Conservation (phyloP, 2,329 filamentous ascomycete genomes). For the Colletotrichum eremochloae region DNA sequence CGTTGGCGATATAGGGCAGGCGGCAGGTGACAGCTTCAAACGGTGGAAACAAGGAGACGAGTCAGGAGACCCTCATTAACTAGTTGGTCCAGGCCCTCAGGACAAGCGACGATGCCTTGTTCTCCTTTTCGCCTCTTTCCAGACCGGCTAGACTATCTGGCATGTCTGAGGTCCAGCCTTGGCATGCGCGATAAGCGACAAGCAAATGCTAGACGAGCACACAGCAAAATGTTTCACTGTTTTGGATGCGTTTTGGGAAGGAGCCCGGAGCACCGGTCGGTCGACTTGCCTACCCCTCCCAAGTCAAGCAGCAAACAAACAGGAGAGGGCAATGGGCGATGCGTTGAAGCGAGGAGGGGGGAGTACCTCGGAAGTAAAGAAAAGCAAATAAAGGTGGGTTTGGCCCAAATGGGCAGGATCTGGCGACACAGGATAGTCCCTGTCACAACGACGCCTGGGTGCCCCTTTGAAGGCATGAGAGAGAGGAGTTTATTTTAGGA, state of each 20-base stretch:
- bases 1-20: conserved; percentile 18
- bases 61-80: conserved; percentile 9
- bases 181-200: conserved; percentile 36
- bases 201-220: conserved; percentile 22
- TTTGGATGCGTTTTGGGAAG: conserved; percentile 35
- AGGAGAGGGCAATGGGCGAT: neutral
- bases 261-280: conserved; percentile 17
- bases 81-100: conserved; percentile 10
- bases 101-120: conserved; percentile 5
- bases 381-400: neutral
- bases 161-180: conserved; percentile 35
- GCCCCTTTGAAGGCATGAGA: conserved; percentile 2
- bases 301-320: conserved; percentile 33
- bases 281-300: conserved; percentile 15
- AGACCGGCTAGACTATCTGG: conserved; percentile 23
- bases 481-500: conserved; percentile 29
- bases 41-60: conserved; percentile 28
- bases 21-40: conserved; percentile 16
- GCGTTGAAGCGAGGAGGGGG: neutral
- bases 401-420: conserved; percentile 10
- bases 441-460: conserved; percentile 8
- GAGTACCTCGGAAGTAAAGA: neutral
- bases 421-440: conserved; percentile 17
- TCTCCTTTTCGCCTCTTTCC: conserved; percentile 6
- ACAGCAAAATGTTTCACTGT: conserved; percentile 37